Conservation (phyloP, 495 filamentous ascomycete species). For the Talaromyces proteolyticus region DNA sequence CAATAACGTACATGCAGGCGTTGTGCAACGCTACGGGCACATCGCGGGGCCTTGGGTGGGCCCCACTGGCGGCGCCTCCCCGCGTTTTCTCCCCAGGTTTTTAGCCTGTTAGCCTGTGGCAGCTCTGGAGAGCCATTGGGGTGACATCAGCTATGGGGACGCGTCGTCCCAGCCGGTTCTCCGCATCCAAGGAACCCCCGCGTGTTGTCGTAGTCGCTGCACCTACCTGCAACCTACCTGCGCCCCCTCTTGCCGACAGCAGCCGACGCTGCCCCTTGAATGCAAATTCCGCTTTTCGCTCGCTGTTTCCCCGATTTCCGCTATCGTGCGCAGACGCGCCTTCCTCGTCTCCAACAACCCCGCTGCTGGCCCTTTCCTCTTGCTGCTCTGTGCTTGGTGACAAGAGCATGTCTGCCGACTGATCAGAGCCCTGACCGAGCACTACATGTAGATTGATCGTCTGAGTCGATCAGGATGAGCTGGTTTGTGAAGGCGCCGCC, state of each 20-base stretch:
- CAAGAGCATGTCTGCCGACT: neutral
- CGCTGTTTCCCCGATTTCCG: neutral
- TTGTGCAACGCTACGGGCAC: no score
- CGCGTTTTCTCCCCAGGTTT: neutral
- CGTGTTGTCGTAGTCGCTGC: no score
- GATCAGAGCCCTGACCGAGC: neutral
- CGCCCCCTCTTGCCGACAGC: no score
- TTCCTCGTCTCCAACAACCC: neutral
- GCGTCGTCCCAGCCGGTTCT: neutral
- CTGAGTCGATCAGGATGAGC: conserved; percentile 4
- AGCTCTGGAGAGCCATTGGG: neutral
- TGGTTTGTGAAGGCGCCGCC: conserved; percentile 5
- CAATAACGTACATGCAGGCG: no score
- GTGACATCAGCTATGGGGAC: no score
- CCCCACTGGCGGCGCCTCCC: neutral
- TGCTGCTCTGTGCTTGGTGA: neutral
- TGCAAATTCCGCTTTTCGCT: neutral
- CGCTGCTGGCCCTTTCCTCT: neutral
- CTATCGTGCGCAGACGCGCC: no score
- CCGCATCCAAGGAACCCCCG: neutral
- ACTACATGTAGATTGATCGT: neutral
- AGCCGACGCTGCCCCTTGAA: neutral
- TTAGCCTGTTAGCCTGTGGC: neutral
- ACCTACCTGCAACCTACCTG: no score
- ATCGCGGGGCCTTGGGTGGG: neutral